phyloP scores from a whole-genome alignment of 768 basidiomycete species.

The Lactarius vividus region DNA sequence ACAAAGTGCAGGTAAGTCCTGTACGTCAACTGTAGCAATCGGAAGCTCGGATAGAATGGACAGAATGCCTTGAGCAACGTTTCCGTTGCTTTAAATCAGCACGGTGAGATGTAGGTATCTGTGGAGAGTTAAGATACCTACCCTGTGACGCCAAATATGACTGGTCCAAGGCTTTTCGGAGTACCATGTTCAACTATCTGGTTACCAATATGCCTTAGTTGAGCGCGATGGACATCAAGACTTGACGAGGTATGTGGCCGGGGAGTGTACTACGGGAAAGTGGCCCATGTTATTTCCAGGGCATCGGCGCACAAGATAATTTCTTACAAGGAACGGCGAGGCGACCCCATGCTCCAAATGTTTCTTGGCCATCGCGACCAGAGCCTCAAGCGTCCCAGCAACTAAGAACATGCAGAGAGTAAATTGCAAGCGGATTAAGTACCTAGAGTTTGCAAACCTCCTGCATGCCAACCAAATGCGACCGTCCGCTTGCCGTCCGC shows the following conservation, averaged over 20 bases:
- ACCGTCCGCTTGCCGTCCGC: slow-evolving; percentile 69
- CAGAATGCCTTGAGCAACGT: slow-evolving; percentile 76
- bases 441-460: slow-evolving; percentile 50
- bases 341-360: slow-evolving; percentile 77
- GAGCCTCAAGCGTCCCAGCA: slow-evolving; percentile 80
- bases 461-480: slow-evolving; percentile 91
- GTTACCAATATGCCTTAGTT: slow-evolving; percentile 56
- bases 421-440: neutral
- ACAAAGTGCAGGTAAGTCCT: slow-evolving; percentile 58
- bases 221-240: slow-evolving; percentile 49
- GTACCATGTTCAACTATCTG: slow-evolving; percentile 56
- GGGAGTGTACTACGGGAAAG: slow-evolving; percentile 59
- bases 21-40: slow-evolving; percentile 51
- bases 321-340: slow-evolving; percentile 75
- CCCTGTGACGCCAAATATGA: slow-evolving; percentile 84
- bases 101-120: slow-evolving; percentile 14
- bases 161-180: slow-evolving; percentile 65
- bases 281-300: neutral
- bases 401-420: slow-evolving; percentile 43
- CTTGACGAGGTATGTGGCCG: slow-evolving; percentile 74
- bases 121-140: slow-evolving; percentile 34
- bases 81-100: slow-evolving; percentile 57
- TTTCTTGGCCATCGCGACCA: slow-evolving; percentile 73
- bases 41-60: slow-evolving; percentile 73
- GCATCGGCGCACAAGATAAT: neutral